Conservation (phyloP, 106 monocot genomes). For the Hemerocallis citrina region DNA sequence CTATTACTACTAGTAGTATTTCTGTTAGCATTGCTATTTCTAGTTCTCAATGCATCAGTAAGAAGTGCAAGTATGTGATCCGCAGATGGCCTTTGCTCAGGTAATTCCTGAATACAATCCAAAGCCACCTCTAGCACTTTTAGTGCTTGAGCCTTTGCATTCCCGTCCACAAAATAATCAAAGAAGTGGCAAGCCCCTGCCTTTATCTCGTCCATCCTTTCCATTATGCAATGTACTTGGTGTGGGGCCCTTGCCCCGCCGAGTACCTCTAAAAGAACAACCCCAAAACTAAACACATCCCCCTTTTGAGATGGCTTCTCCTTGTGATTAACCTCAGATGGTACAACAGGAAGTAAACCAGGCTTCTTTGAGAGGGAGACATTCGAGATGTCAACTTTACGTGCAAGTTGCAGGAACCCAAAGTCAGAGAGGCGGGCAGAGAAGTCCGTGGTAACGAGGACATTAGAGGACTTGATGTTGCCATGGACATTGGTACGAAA, state of each 20-base stretch:
- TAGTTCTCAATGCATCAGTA: neutral
- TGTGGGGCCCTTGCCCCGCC: neutral
- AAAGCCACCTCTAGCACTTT: conserved; percentile 1
- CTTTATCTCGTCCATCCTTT: conserved; percentile 7
- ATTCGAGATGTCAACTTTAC: neutral
- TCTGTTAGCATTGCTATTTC: too few relatives aligned
- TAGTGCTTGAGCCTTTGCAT: neutral
- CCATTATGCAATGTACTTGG: neutral
- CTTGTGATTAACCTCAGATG: neutral
- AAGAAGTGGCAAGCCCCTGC: conserved; percentile 1
- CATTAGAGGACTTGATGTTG: conserved; percentile 20
- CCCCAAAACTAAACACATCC: conserved; percentile 15
- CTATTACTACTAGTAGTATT: too few relatives aligned
- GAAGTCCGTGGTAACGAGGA: conserved; percentile 7
- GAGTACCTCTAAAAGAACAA: conserved; percentile 5
- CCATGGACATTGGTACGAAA: conserved; percentile 6
- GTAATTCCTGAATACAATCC: neutral
- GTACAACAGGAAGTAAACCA: too few relatives aligned
- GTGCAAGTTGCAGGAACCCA: conserved; percentile 2
- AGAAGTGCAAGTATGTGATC: neutral
- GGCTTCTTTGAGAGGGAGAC: neutral
- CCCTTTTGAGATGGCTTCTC: conserved; percentile 1
- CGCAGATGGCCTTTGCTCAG: neutral
- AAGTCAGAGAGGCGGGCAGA: conserved; percentile 9
- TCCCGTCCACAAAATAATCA: conserved; percentile 7